These are phyloP conservation scores for Candida oleophila DNA, from an alignment of 805 yeast genomes.

Conservation along the genomic window DNA sequence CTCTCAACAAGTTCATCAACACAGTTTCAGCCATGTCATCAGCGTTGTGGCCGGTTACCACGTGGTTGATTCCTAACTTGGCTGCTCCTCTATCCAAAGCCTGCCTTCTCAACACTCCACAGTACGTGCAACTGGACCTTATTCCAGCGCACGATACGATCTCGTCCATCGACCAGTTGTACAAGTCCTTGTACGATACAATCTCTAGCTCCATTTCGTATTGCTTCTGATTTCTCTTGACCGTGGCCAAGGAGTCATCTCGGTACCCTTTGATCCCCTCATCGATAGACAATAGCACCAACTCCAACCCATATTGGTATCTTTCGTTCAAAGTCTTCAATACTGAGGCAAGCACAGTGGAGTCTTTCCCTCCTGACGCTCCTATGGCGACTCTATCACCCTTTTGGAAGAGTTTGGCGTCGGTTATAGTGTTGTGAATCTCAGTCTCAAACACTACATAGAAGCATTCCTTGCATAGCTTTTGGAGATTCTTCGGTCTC, in stretches of 20 bases:
- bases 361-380: conserved; percentile 98
- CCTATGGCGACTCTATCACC: conserved; percentile 96
- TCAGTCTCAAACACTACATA: conserved; percentile 91
- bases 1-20: conserved; percentile 88
- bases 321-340: conserved; percentile 85
- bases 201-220: conserved; percentile 77
- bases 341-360: conserved; percentile 90
- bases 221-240: conserved; percentile 86
- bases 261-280: conserved; percentile 97
- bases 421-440: conserved; percentile 82
- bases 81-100: conserved; percentile 96
- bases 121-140: conserved; percentile 92
- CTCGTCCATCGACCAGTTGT: conserved; percentile 99
- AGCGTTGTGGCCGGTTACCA: conserved; percentile 98
- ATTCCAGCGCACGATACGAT: conserved; percentile 93
- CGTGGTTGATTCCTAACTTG: conserved; percentile 79
- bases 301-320: conserved; percentile 80
- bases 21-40: conserved; percentile 99
- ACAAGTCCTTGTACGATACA: conserved; percentile 82
- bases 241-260: conserved; percentile 96
- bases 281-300: conserved; percentile 83
- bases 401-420: conserved; percentile 62
- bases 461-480: conserved; percentile 88
- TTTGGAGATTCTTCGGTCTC: conserved; percentile 89
- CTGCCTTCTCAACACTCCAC: conserved; percentile 96